phyloP scores from a whole-genome alignment of 768 basidiomycete species.

The Boletus sensibilis region DNA sequence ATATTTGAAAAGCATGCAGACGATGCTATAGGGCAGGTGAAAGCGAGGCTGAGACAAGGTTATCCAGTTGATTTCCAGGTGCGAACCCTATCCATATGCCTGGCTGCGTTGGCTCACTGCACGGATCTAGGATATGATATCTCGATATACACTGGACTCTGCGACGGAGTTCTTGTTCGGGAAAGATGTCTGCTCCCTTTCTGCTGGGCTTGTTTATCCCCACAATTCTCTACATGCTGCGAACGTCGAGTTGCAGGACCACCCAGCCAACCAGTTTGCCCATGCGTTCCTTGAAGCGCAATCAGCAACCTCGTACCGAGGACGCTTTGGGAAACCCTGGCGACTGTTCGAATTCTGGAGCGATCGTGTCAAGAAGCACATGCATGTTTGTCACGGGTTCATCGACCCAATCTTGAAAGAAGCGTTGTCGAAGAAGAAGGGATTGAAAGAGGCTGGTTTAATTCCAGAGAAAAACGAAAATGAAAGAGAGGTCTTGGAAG shows the following conservation, averaged over 20 bases:
- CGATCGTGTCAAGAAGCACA: slow-evolving; percentile 45
- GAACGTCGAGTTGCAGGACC: slow-evolving; percentile 17
- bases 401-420: slow-evolving; percentile 52
- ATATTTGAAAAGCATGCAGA: slow-evolving; percentile 52
- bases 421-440: slow-evolving; percentile 42
- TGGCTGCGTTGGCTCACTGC: not conserved
- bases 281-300: slow-evolving; percentile 53
- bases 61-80: slow-evolving; percentile 60
- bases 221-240: slow-evolving; percentile 16
- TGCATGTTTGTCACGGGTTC: slow-evolving; percentile 49
- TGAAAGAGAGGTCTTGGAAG: slow-evolving; percentile 18
- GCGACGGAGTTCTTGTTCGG: slow-evolving; percentile 60
- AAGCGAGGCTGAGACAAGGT: slow-evolving; percentile 42
- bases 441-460: slow-evolving; percentile 21
- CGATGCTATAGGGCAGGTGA: slow-evolving; percentile 45
- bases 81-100: not conserved
- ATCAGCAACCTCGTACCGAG: slow-evolving; percentile 37
- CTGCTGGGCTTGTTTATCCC: slow-evolving; percentile 50
- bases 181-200: slow-evolving; percentile 45
- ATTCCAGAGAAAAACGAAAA: slow-evolving; percentile 7
- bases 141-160: slow-evolving; percentile 59
- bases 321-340: slow-evolving; percentile 46
- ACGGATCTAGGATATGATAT: slow-evolving; percentile 44
- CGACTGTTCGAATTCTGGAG: slow-evolving; percentile 51
- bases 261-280: slow-evolving; percentile 44